Evolutionary conservation across 305 asterid genomes (phyloP), one percentile per base, ranked within the genome.

Genomic region (Fraxinus platypoda): DNA sequence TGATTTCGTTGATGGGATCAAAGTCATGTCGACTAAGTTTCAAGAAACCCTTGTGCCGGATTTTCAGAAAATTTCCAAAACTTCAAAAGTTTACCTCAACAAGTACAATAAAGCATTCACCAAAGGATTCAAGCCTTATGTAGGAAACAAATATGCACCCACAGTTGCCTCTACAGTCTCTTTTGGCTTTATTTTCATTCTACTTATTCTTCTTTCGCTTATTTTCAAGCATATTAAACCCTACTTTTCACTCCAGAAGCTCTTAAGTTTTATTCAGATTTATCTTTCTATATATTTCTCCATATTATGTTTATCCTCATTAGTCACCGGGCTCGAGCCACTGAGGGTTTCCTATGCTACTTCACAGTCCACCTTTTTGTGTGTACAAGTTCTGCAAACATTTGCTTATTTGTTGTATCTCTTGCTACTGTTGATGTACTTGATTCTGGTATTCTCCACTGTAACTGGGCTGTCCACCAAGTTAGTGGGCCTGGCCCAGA

Each of bases 281-380:
- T 95, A 94, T 38, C 87, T 95, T 49, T 88, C 97, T 8, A 94
- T 95, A 2, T 95, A 94, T 89, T 95, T 95, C 89, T 81, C 96
- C 17, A 95, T 93, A 19, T 89, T 95, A 19, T 87, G 93, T 78
- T 80, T 93, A 9, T 90, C 97, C 7, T 86, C 97, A 0, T 30
- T 92, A 0, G 75, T 84, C 57, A 92, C 97, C 0, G 99, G 99
- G 4, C 90, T 94, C 1, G 99, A 95, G 87, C 98, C 99, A 3
- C 85, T 95, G 7, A 91, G 76, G 90, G 93, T 94, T 76, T 88
- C 92, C 89, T 95, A 95, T 88, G 84, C 97, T 0, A 89, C 97
- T 2, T 90, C 98, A 62, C 96, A 84, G 80, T 93, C 98, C 83
- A 95, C 97, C 4, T 95, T 93, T 71, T 85, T 93, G 7, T 88